Evolutionary conservation across 306 rosid genomes (phyloP).

Genomic region (Malus fusca): DNA sequence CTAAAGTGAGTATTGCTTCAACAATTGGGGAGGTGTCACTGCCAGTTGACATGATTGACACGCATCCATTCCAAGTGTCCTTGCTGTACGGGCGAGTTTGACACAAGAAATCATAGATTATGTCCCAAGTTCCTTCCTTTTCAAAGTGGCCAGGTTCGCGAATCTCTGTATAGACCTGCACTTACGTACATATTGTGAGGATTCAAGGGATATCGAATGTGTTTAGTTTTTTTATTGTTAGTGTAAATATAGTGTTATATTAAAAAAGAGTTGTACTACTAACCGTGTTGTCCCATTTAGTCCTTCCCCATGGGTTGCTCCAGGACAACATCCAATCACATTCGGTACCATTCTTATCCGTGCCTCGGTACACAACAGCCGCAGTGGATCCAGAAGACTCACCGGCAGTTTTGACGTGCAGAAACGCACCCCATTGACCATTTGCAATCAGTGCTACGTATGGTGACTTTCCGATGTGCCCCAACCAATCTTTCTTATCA

Average conservation of each 20-base stretch:
- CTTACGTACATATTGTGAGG: neutral
- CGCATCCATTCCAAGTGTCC: too few species aligned
- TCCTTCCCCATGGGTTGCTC: neutral
- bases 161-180: neutral
- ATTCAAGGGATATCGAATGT: neutral
- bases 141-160: neutral
- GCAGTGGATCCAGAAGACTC: neutral
- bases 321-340: neutral
- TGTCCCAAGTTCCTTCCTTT: too few species aligned
- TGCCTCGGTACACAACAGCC: neutral
- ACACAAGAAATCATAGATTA: too few species aligned
- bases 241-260: neutral
- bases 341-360: accelerated
- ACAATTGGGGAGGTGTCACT: too few species aligned
- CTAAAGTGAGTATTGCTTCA: too few species aligned
- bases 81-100: too few species aligned
- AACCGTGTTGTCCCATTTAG: neutral
- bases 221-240: neutral
- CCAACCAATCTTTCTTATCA: neutral
- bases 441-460: neutral
- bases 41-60: too few species aligned
- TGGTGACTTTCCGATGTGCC: neutral
- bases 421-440: conserved; percentile 13
- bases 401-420: neutral
- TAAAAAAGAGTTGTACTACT: neutral